Evolutionary conservation across 768 basidiomycete species (phyloP).

Genomic region (Tulasnella sp.): DNA sequence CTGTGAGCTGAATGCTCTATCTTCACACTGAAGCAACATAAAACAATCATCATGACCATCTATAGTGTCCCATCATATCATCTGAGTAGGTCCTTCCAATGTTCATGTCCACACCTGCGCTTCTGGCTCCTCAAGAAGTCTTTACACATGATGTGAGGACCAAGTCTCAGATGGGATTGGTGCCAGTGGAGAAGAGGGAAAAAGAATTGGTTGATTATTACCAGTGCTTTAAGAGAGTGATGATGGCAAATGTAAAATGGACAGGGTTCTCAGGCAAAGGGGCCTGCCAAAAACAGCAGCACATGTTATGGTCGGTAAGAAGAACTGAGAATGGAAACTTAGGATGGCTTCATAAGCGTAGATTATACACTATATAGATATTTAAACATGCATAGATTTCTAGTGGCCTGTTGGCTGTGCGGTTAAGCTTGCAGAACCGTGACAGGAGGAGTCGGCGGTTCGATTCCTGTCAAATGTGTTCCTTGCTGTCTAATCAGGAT

Average conservation of each 20-base stretch:
- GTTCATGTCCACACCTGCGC: slow-evolving; percentile 56
- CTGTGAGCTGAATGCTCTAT: slow-evolving; percentile 85
- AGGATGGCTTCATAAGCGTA: too few relatives aligned
- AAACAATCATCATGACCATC: slow-evolving; percentile 73
- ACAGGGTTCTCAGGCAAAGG: too few relatives aligned
- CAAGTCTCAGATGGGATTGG: slow-evolving; percentile 67
- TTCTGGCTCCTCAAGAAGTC: slow-evolving; percentile 92
- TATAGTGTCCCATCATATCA: slow-evolving; percentile 65
- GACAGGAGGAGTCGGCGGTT: too few relatives aligned
- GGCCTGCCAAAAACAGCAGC: too few relatives aligned
- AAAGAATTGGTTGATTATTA: slow-evolving; percentile 59
- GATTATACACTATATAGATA: too few relatives aligned
- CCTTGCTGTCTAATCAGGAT: too few relatives aligned
- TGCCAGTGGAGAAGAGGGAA: slow-evolving; percentile 72
- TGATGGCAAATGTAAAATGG: slow-evolving; percentile 41
- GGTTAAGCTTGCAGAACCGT: too few relatives aligned
- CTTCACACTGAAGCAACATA: slow-evolving; percentile 92
- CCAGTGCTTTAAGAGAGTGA: slow-evolving; percentile 42
- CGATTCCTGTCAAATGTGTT: too few relatives aligned
- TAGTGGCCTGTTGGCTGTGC: too few relatives aligned
- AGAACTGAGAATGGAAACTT: too few relatives aligned
- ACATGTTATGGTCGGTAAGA: too few relatives aligned
- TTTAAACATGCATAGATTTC: too few relatives aligned
- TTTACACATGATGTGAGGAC: slow-evolving; percentile 48
- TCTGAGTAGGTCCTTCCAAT: slow-evolving; percentile 90